These are phyloP conservation scores for Hyaloraphidium curvatum DNA, from an alignment of 192 early-diverging fungal genomes.

Conservation along the genomic window DNA sequence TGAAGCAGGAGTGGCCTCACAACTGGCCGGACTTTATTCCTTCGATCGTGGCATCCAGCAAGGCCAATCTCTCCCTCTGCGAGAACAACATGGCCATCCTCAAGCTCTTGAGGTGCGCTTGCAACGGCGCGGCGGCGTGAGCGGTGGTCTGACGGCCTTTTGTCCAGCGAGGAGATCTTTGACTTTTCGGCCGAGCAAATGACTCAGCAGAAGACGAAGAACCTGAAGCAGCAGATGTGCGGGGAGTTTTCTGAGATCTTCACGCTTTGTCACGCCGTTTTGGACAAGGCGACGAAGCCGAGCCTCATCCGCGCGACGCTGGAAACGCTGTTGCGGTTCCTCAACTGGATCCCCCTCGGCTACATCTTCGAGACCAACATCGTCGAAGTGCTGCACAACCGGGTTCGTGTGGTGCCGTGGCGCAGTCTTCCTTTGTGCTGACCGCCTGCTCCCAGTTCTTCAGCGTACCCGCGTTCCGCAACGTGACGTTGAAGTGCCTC, in stretches of 20 bases:
- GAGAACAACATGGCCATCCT: slow-evolving; percentile 99
- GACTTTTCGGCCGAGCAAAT: slow-evolving; percentile 97
- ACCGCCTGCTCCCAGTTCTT: slow-evolving; percentile 48
- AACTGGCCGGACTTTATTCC: slow-evolving; percentile 98
- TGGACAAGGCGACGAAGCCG: slow-evolving; percentile 76
- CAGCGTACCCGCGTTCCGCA: slow-evolving; percentile 67
- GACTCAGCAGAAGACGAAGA: slow-evolving; percentile 86
- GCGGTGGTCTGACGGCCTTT: not conserved
- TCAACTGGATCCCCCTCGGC: slow-evolving; percentile 96
- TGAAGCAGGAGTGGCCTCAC: slow-evolving; percentile 99
- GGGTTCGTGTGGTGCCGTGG: slow-evolving; percentile 26
- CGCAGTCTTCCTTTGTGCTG: slow-evolving; percentile 2
- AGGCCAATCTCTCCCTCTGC: slow-evolving; percentile 75
- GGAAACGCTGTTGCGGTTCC: slow-evolving; percentile 82
- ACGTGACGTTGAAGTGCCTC: slow-evolving; percentile 86
- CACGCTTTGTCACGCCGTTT: slow-evolving; percentile 80
- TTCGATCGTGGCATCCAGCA: slow-evolving; percentile 89
- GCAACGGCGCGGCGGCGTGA: not conserved
- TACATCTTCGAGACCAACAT: slow-evolving; percentile 94
- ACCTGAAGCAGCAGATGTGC: slow-evolving; percentile 88
- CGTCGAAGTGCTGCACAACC: slow-evolving; percentile 58
- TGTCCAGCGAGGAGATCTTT: slow-evolving; percentile 87
- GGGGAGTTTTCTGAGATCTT: slow-evolving; percentile 89
- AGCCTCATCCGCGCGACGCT: slow-evolving; percentile 80
- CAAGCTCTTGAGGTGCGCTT: slow-evolving; percentile 70